Percentiles rank a stretch among this genome's conserved stretches.
Evolutionary conservation across 2,329 filamentous ascomycete genomes (phyloP).

Genomic region (Delphinella strobiligena): DNA sequence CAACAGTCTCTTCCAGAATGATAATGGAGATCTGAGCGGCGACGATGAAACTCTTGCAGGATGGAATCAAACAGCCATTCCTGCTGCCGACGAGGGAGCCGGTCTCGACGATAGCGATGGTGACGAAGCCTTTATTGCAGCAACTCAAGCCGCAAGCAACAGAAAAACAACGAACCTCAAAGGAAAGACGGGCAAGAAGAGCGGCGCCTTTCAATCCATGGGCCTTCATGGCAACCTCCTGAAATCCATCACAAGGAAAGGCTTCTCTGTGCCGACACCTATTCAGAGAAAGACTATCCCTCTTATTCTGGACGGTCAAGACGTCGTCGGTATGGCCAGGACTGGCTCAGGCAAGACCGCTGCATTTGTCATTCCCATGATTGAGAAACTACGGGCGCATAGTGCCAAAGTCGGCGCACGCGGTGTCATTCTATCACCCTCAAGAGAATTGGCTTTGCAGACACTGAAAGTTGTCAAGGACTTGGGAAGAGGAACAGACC

Average conservation of each 20-base stretch:
- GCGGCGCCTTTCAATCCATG: constrained; percentile 95
- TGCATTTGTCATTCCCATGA: constrained; percentile 97
- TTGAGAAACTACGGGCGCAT: constrained; percentile 81
- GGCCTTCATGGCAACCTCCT: constrained; percentile 70
- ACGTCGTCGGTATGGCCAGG: constrained; percentile 97
- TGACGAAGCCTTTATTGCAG: constrained; percentile 81
- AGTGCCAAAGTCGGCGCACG: constrained; percentile 76
- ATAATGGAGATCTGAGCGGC: no score
- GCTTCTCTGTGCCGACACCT: constrained; percentile 89
- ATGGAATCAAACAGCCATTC: background rate
- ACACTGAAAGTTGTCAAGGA: constrained; percentile 96
- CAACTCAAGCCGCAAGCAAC: constrained; percentile 76
- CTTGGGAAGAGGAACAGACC: constrained; percentile 75
- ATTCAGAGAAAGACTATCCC: constrained; percentile 97
- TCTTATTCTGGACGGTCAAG: constrained; percentile 73
- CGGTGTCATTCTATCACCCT: constrained; percentile 81
- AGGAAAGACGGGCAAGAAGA: constrained; percentile 81
- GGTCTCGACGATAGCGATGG: constrained; percentile 7
- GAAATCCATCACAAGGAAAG: constrained; percentile 85
- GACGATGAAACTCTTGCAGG: constrained; percentile 19
- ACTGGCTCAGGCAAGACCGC: constrained; percentile 99
- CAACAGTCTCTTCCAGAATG: constrained; percentile 51
- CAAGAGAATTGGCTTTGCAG: constrained; percentile 86
- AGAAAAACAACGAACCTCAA: constrained; percentile 73
- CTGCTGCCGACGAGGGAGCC: constrained; percentile 22